Evolutionary conservation across 768 basidiomycete genomes (phyloP).

Genomic region (Hirschioporus abietinus): DNA sequence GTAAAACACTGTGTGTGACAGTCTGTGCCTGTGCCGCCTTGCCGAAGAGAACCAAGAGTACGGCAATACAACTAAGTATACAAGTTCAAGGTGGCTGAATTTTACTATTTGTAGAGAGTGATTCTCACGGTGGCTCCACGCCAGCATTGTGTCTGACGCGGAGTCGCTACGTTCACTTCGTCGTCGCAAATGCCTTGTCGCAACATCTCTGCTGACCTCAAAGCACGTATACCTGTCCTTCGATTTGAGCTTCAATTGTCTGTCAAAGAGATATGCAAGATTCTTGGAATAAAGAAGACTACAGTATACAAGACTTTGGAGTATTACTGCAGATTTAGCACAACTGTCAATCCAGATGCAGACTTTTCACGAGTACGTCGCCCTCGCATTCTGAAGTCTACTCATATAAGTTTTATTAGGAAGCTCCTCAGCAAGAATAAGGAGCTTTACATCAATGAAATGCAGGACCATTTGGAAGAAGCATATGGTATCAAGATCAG

Average conservation of each 20-base stretch:
- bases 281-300: conserved; percentile 19
- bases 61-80: no score
- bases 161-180: no score
- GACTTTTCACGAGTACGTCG: background rate
- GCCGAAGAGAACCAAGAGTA: no score
- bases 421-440: background rate
- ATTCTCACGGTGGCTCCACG: no score
- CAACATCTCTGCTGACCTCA: conserved; percentile 12
- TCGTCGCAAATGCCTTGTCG: conserved; percentile 1
- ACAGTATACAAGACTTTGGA: background rate
- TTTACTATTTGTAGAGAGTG: no score
- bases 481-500: background rate
- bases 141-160: no score
- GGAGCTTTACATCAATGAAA: conserved; percentile 11
- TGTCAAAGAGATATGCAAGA: conserved; percentile 17
- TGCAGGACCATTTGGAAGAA: conserved; percentile 9
- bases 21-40: no score
- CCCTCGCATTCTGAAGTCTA: background rate
- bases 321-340: background rate
- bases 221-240: conserved; percentile 17
- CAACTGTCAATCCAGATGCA: background rate
- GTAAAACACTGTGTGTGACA: background rate
- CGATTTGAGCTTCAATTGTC: conserved; percentile 10
- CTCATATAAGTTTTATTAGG: background rate
- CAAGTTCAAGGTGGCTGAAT: no score